Conservation (phyloP, 2,329 filamentous ascomycete species). For the Septoria petroselini region DNA sequence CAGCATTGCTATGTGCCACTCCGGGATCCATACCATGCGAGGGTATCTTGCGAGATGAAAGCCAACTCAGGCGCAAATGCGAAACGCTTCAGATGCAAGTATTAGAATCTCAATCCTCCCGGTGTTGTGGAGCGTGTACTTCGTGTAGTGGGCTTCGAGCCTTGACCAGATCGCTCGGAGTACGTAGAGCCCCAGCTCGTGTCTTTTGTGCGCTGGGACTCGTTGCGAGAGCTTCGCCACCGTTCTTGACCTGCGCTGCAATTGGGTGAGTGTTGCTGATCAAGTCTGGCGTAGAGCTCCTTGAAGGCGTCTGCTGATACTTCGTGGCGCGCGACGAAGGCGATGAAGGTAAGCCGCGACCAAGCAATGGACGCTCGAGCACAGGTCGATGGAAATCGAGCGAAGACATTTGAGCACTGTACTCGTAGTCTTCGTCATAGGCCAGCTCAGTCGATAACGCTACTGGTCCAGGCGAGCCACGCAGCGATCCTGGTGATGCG, state of each 20-base stretch:
- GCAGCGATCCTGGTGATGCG: constrained; percentile 10
- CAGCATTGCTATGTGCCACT: no score
- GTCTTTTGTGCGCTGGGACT: constrained; percentile 22
- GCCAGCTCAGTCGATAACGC: constrained; percentile 7
- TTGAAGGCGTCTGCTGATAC: constrained; percentile 29
- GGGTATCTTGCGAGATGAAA: constrained; percentile 2
- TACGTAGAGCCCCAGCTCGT: constrained; percentile 18
- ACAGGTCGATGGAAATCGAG: constrained; percentile 17
- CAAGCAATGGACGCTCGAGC: constrained; percentile 5
- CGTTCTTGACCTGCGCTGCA: constrained; percentile 19
- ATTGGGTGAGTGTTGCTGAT: constrained; percentile 21
- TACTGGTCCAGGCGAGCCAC: constrained; percentile 14
- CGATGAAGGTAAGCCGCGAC: constrained; percentile 11
- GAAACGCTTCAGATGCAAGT: constrained; percentile 2
- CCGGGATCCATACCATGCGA: not conserved
- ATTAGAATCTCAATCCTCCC: not conserved
- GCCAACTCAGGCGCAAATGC: not conserved
- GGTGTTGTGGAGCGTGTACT: not conserved
- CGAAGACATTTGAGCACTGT: constrained; percentile 19
- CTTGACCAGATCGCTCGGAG: constrained; percentile 23
- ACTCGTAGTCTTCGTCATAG: constrained; percentile 26
- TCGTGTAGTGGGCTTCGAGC: constrained; percentile 26
- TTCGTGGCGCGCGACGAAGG: constrained; percentile 17
- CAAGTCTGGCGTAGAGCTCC: constrained; percentile 24
- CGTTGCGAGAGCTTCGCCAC: constrained; percentile 13